phyloP scores from a whole-genome alignment of 2,329 filamentous ascomycete genomes.

The Diplodia corticola region DNA sequence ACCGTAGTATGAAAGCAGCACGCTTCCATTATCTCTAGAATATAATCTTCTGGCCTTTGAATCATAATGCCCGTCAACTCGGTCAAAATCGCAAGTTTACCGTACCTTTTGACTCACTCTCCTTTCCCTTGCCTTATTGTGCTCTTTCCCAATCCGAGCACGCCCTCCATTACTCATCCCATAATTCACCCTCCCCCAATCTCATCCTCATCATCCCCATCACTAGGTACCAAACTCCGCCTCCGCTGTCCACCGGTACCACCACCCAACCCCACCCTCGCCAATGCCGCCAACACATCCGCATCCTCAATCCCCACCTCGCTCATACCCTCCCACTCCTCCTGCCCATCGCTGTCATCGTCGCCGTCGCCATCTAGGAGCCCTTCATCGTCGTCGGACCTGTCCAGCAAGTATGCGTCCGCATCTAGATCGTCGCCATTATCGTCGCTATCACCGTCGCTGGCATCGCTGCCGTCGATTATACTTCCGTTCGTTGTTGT shows the following conservation, averaged over 20 bases:
- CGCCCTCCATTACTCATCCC: too few species aligned
- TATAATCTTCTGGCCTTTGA: too few species aligned
- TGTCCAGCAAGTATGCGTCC: not conserved
- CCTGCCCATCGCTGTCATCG: not conserved
- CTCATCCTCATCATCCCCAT: not conserved
- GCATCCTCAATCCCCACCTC: not conserved
- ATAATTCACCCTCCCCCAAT: too few species aligned
- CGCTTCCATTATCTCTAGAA: too few species aligned
- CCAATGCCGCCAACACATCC: not conserved
- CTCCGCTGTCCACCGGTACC: not conserved
- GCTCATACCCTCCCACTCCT: constrained; percentile 1
- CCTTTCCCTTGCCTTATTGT: too few species aligned
- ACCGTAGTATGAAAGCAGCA: too few species aligned
- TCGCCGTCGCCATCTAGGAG: not conserved
- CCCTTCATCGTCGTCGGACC: not conserved
- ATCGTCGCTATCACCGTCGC: not conserved
- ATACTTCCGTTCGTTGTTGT: not conserved
- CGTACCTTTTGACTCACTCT: too few species aligned
- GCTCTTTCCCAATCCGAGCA: too few species aligned
- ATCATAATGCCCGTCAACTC: too few species aligned
- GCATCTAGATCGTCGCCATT: not conserved
- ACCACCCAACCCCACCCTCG: not conserved
- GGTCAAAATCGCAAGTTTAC: too few species aligned
- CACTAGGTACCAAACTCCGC: not conserved
- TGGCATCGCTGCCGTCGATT: not conserved